Evolutionary conservation across 2,329 filamentous ascomycete genomes (phyloP).

Genomic region (Niveomyces coronatus): DNA sequence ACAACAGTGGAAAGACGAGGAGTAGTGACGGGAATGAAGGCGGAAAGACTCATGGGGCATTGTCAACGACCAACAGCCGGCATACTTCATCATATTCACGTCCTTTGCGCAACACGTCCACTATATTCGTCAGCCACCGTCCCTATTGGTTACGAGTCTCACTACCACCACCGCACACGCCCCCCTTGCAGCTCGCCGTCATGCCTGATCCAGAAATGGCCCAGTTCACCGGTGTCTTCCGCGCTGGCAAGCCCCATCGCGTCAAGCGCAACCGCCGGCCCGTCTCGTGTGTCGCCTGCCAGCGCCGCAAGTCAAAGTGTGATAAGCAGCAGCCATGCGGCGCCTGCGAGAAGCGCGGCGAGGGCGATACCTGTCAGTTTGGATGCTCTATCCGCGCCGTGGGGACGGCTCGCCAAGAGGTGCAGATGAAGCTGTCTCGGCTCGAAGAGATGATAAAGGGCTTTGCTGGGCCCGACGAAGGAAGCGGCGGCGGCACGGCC

Average conservation of each 20-base stretch:
- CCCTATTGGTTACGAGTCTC: too few relatives aligned
- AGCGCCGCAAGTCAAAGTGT: constrained; percentile 32
- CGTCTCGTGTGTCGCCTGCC: constrained; percentile 32
- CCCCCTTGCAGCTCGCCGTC: not conserved
- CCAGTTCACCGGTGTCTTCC: constrained; percentile 26
- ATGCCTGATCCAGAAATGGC: constrained; percentile 10
- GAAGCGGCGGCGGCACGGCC: not conserved
- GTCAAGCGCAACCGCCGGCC: constrained; percentile 30
- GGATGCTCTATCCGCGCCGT: constrained; percentile 11
- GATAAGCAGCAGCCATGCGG: constrained; percentile 31
- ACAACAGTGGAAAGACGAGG: too few relatives aligned
- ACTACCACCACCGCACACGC: not conserved
- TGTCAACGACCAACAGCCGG: too few relatives aligned
- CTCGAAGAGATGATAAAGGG: constrained; percentile 32
- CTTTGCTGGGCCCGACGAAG: constrained; percentile 16
- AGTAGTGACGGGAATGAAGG: too few relatives aligned
- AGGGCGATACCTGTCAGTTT: constrained; percentile 24
- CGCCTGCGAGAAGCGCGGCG: constrained; percentile 28
- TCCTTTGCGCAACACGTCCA: too few relatives aligned
- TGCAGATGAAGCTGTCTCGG: constrained; percentile 28
- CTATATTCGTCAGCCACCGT: too few relatives aligned
- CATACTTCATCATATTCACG: too few relatives aligned
- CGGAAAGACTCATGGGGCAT: too few relatives aligned
- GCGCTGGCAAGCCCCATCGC: constrained; percentile 22
- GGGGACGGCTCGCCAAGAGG: constrained; percentile 20